Base-by-base conservation (phyloP, 2,329 filamentous ascomycete species). In the Diaporthe aspalathi region DNA sequence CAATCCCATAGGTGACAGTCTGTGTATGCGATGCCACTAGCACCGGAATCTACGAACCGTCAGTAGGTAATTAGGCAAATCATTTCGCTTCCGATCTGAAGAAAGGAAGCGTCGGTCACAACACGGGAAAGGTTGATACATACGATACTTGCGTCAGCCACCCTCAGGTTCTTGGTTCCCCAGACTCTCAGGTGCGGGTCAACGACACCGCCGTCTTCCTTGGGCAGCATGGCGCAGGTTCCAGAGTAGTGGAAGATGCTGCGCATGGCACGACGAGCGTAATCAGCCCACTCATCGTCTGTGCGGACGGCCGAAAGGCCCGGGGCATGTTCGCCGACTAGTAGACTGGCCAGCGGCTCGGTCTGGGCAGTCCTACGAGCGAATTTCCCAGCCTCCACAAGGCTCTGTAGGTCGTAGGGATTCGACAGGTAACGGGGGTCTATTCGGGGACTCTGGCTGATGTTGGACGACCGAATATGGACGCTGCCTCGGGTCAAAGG, bases 211-310 rank as follows among this genome's bases (percentile, higher is more conserved):
- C 82, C 83, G 6, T 81, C 76, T 38, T 78, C 78, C 22, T 76
- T 76, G 11, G 81, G 81, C 71, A 83, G 75, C 83, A 85, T 84
- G 3, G 83, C 79, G 49, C 80, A 77, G 4, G 83, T 83, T 4
- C 83, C 81, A 20, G 76, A 77, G 2, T 80, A 79, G 74, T 84
- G 83, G 57, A 81, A 85, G 49, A 70, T 52, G 14, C 27, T 67
- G 5, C 50, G 27, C 63, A 68, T 62, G 2, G 54, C 17, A 24
- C 52, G 17, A 47, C 24, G 38, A 7, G 38, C 62, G 12, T 70
- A 74, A 27, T 45, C 68, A 4, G 43, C 53, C 75, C 74, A 76
- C 71, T 76, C 67, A 17, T 57, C 71, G 29, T 77, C 75, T 2
- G 74, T 74, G 45, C 45, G 38, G 20, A 76, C 74, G 0, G 47